These are phyloP conservation scores for Curvularia spicifera DNA, from an alignment of 2,329 filamentous ascomycete genomes.

Conservation along the genomic window DNA sequence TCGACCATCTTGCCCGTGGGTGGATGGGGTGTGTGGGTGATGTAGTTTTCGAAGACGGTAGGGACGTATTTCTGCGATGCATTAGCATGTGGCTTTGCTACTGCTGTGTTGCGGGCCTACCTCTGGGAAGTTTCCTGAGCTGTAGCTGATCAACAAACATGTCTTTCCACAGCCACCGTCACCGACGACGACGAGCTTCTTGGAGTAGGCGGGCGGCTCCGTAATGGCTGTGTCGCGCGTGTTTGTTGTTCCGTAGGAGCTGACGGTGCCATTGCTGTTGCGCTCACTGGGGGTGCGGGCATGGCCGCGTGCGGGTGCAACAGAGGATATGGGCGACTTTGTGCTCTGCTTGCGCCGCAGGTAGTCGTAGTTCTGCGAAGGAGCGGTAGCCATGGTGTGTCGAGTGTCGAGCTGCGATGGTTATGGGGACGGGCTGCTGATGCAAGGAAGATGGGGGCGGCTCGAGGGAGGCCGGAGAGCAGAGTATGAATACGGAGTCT, in stretches of 20 bases:
- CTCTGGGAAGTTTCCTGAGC: conserved; percentile 98
- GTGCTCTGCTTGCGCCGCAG: conserved; percentile 63
- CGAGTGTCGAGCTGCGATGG: neutral
- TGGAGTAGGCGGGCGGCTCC: conserved; percentile 90
- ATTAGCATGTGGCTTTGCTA: conserved; percentile 13
- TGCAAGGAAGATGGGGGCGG: conserved; percentile 4
- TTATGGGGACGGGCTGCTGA: neutral
- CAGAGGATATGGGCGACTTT: conserved; percentile 42
- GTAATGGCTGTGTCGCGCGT: conserved; percentile 85
- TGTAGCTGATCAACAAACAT: conserved; percentile 97
- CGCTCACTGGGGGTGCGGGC: conserved; percentile 64
- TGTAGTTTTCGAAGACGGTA: conserved; percentile 99
- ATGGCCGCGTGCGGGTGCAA: conserved; percentile 50
- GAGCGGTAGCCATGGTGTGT: conserved; percentile 36
- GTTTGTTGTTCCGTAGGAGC: conserved; percentile 79
- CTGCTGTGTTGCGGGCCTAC: conserved; percentile 56
- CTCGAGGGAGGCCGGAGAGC: neutral
- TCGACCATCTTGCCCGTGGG: conserved; percentile 92
- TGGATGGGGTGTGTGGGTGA: conserved; percentile 91
- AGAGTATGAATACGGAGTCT: conserved; percentile 38
- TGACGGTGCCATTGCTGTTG: conserved; percentile 88
- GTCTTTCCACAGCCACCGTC: conserved; percentile 99
- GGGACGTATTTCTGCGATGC: conserved; percentile 93
- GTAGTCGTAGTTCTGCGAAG: conserved; percentile 60
- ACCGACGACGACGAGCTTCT: conserved; percentile 98